phyloP scores from a whole-genome alignment of 495 filamentous ascomycete species.

The Poronia punctata region DNA sequence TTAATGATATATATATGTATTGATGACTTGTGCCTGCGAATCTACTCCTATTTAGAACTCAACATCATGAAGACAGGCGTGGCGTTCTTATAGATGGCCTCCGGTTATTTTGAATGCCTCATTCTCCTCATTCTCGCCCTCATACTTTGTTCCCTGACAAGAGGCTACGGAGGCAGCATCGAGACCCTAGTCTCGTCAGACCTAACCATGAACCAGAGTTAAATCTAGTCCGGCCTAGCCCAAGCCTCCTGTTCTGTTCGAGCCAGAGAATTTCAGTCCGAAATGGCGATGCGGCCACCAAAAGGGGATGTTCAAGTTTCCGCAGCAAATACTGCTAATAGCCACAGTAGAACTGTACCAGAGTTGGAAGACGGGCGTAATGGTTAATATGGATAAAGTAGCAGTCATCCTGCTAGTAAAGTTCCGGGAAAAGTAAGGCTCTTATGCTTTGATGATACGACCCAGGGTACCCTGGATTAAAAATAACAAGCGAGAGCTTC shows the following conservation, averaged over 20 bases:
- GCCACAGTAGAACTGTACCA: too few relatives aligned
- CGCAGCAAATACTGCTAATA: too few relatives aligned
- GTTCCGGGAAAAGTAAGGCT: slow-evolving; percentile 3
- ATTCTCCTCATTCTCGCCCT: neutral
- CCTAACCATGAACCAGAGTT: neutral
- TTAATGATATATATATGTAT: neutral
- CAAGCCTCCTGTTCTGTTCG: neutral
- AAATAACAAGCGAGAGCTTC: slow-evolving; percentile 13
- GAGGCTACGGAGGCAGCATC: slow-evolving; percentile 5
- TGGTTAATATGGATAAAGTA: slow-evolving; percentile 13
- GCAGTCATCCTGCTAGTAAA: neutral
- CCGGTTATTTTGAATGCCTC: slow-evolving; percentile 1
- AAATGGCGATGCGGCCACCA: neutral
- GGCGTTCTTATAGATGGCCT: slow-evolving; percentile 3
- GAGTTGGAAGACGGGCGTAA: neutral
- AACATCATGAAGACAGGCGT: neutral
- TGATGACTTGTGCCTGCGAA: neutral
- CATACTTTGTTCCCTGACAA: neutral
- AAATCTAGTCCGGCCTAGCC: slow-evolving; percentile 1
- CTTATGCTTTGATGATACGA: neutral
- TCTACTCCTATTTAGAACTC: neutral
- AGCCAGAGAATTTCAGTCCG: too few relatives aligned
- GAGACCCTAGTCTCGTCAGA: neutral
- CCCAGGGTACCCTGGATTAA: slow-evolving; percentile 1
- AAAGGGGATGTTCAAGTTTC: neutral